Base-by-base conservation (phyloP, 257 asterid species). In the Petrea volubilis region DNA sequence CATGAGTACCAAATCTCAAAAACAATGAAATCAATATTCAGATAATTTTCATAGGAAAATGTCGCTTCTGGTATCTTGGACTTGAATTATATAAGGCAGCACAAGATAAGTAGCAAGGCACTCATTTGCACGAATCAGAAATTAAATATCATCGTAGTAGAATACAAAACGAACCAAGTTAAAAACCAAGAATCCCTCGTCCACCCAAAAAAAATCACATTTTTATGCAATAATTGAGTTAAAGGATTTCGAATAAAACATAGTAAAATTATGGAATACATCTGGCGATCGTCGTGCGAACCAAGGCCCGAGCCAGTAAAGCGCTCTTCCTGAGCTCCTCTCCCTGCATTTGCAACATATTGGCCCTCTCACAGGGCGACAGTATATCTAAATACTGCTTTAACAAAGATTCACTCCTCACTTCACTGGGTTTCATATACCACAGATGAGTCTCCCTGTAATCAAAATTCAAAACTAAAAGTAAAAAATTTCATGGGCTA, bases 241-340 rank as follows among this genome's bases (percentile, higher is more conserved):
- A 73, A 34, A 49, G 36, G 7, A 55, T 0, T 15, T 33, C 28
- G 8, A 17, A 52, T 11, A 0, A 66, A 28, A 31, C 43, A 52
- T 11, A 38, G 10, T 57, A 55, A 15, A n/a, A 47, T 1, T 1
- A 40, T 8, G 40, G 57, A 94, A 72, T 86, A 89, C 98, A 93
- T 89, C 90, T 88, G 75, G 98, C 88, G 71, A 91, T 83, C 4
- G 96, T 90, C 10, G 98, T 86, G 41, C 97, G 90, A 71, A 87
- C 89, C 74, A 93, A 76, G 49, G 83, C 84, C 5, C 97, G 96
- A 21, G 98, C 90, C 17, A 93, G 70, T 77, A 93, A 46, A 8
- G 96, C 92, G 18, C 84, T 80, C 80, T 87, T 93, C 81, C 88
- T 87, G 52, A 75, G 70, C 68, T 87, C 96, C 24, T 85, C 89